Evolutionary conservation across 2,329 filamentous ascomycete genomes (phyloP), one percentile per base, ranked within the genome.

Genomic region (Cladosporium phlei): DNA sequence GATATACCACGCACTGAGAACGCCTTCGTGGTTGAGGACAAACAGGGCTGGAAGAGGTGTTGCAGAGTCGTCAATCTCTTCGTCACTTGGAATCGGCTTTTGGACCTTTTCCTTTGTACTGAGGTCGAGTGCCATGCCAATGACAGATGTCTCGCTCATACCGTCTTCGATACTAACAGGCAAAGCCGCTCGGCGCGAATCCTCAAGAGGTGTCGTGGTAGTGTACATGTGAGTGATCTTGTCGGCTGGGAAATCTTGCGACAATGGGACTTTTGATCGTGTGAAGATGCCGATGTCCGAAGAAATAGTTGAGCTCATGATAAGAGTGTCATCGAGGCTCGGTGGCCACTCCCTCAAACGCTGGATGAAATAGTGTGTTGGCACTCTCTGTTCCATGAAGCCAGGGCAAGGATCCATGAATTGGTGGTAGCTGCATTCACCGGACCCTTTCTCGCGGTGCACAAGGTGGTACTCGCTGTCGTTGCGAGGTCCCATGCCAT

Each of bases 1-100:
- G 33, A 97, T 69, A 88, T 91, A 96, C 89, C 91, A 98, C 10
- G 82, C 78, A 35, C 80, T 82, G 12, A 98, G 72, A 8, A 95
- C 70, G 53, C 93, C 93, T 59, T 96, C 88, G 55, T 95, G 84
- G 50, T 94, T 97, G 12, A 98, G 72, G 22, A 88, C 77, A 75
- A 93, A 84, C 32, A 95, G 74, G 9, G 83, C 88, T 5, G 93
- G 93, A 7, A 97, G 69, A 10, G 93, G 91, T 1, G 80, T 82
- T 0, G 83, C 77, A 4, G 89, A 94, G 58, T 90, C 79, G 24
- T 85, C 78, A 37, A 94, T 80, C 59, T 95, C 85, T 52, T 79
- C 81, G 52, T 93, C 85, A 1, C 32, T 54, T 6, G 60, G 57
- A 12, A 62, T 61, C 2, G 60, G 60, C 22, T 50, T 46, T 35